Conservation (phyloP, 2,329 filamentous ascomycete species). For the Ophiostoma angusticollis region DNA sequence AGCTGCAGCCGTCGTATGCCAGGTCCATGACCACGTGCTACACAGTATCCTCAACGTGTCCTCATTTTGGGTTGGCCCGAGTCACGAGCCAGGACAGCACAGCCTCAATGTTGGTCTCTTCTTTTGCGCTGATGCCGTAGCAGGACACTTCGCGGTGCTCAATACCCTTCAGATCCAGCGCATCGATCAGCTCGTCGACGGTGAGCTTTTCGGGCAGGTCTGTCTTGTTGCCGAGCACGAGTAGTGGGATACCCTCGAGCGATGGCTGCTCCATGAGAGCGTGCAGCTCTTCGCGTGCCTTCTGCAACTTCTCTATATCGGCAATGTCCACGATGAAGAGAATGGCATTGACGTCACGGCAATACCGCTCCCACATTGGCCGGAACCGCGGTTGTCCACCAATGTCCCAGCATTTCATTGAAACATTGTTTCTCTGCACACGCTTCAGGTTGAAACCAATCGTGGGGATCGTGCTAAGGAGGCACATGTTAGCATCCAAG, state of each 20-base stretch:
- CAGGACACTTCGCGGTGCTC: slow-evolving; percentile 90
- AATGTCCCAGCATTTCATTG: slow-evolving; percentile 97
- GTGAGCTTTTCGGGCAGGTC: slow-evolving; percentile 83
- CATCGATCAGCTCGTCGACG: slow-evolving; percentile 91
- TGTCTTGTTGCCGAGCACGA: slow-evolving; percentile 95
- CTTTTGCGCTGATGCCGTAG: slow-evolving; percentile 96
- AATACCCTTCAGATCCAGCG: slow-evolving; percentile 78
- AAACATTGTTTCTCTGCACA: slow-evolving; percentile 95
- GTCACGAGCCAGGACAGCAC: slow-evolving; percentile 95
- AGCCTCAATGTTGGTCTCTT: slow-evolving; percentile 95
- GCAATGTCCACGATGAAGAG: slow-evolving; percentile 98
- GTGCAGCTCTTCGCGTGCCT: slow-evolving; percentile 87
- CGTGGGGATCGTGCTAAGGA: slow-evolving; percentile 77
- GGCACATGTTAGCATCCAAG: neutral
- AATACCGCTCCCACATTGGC: slow-evolving; percentile 99
- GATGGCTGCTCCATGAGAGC: slow-evolving; percentile 73
- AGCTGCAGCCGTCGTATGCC: neutral
- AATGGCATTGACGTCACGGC: slow-evolving; percentile 92
- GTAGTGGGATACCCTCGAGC: slow-evolving; percentile 76
- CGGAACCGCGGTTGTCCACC: slow-evolving; percentile 94
- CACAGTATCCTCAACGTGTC: neutral
- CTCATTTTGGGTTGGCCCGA: slow-evolving; percentile 57
- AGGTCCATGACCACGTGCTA: too few species aligned
- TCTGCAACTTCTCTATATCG: slow-evolving; percentile 64
- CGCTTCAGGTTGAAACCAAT: slow-evolving; percentile 99